Base-by-base conservation (phyloP, 805 yeast genomes). In the Candida vaughaniae region DNA sequence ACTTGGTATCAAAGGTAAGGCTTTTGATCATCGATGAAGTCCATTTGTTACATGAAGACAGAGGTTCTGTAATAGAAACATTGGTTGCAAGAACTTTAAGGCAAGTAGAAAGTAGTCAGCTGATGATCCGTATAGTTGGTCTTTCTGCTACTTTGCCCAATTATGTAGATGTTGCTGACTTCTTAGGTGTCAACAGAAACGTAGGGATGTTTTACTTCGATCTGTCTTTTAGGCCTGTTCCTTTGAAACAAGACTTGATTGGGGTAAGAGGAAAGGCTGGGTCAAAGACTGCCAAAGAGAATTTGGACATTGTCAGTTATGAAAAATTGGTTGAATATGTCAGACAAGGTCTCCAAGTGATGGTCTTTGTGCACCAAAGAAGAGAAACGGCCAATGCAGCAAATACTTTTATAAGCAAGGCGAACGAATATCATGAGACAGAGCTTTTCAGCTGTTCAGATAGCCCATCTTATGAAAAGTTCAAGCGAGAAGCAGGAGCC, bases 21-120 rank as follows among this genome's bases (percentile, higher is more conserved):
- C 64, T 93, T 10, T 64, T 93, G 39, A 87, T 93, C 41, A 90
- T 93, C 43, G 99, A 93, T 69, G 99, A 93, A 63, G 98, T 93
- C 0, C 99, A 93, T 71, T 68, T 93, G 53, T 71, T 93, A 36
- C 98, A 93, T 51, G 99, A 93, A 75, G 99, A 93, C 38, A 78
- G 99, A 68, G 99, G 99, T 51, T 87, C 97, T 6, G 99, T 93
- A 5, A 87, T 93, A 45, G 99, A 93, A 59, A 89, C 97, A 0
- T 67, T 90, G 35, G 96, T 90, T 3, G 96, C 97, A 0, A 78
- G 98, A 62, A 93, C 99, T 0, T 71, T 90, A 42, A 70, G 99
- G 40, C 97, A 90, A 54, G 98, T 93, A 4, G 99, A 93, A 56
- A 79, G 95, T 42, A 77, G 95, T 0, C 99, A 93, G 56, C 81